Percentiles rank a stretch among this genome's conserved stretches.
These are phyloP conservation scores for Adansonia grandidieri DNA, from an alignment of 441 rosid genomes.

Conservation along the genomic window DNA sequence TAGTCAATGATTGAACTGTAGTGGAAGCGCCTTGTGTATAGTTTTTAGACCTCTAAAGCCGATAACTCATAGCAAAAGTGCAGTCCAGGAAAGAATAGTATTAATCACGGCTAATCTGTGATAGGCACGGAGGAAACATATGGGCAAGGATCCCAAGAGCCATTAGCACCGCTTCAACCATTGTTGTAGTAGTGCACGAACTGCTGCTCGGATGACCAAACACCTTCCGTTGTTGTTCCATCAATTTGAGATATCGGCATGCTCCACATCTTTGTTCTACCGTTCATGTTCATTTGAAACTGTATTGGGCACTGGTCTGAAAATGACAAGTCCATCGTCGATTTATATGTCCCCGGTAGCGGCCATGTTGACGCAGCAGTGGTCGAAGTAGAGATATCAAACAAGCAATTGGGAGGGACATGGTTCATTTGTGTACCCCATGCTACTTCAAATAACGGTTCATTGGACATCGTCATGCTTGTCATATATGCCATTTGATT, in stretches of 20 bases:
- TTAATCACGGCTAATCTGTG: neutral
- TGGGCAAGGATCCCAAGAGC: constrained; percentile 49
- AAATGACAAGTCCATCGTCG: constrained; percentile 29
- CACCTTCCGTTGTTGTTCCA: constrained; percentile 32
- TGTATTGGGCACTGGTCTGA: constrained; percentile 32
- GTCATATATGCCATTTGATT: constrained; percentile 10
- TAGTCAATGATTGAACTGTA: too few relatives aligned
- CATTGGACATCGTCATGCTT: constrained; percentile 37
- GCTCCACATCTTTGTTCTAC: constrained; percentile 17
- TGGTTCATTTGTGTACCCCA: constrained; percentile 44
- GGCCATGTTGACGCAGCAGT: constrained; percentile 37
- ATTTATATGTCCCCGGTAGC: constrained; percentile 23
- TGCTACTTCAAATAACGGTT: constrained; percentile 29
- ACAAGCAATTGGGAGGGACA: constrained; percentile 29
- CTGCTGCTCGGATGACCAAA: constrained; percentile 46
- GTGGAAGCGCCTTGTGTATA: too few relatives aligned
- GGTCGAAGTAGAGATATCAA: constrained; percentile 23
- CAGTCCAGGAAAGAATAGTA: constrained; percentile 14
- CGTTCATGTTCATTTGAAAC: constrained; percentile 16
- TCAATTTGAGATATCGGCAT: constrained; percentile 34
- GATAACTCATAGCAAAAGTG: too few relatives aligned
- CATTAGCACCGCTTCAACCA: constrained; percentile 32
- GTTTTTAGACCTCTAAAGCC: too few relatives aligned
- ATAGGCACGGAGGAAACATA: constrained; percentile 42
- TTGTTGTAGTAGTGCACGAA: constrained; percentile 36